A percentile compares a stretch with the other conserved stretches of the same genome.
Evolutionary conservation across 2,329 filamentous ascomycete genomes (phyloP).

Genomic region (Erysiphe pulchra): DNA sequence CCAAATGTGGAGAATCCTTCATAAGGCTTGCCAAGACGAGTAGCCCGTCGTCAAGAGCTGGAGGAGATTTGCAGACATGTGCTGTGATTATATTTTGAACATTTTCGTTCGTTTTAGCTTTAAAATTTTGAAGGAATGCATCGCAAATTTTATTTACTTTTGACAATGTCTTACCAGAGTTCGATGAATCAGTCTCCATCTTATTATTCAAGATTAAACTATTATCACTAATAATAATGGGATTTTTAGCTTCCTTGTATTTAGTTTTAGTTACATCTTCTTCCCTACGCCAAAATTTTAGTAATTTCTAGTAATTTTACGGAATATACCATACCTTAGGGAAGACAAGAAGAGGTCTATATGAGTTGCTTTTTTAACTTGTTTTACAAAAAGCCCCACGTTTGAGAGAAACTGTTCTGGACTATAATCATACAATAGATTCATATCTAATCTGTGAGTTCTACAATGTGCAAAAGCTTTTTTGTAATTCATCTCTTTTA

Average conservation of each 20-base stretch:
- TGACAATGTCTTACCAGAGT: slow-evolving; percentile 10
- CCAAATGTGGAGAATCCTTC: slow-evolving; percentile 38
- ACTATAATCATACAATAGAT: slow-evolving; percentile 85
- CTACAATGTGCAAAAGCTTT: slow-evolving; percentile 71
- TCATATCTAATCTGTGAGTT: slow-evolving; percentile 90
- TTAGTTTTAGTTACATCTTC: slow-evolving; percentile 87
- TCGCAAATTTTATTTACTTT: slow-evolving; percentile 85
- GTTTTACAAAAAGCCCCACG: slow-evolving; percentile 53
- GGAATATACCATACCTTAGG: slow-evolving; percentile 29
- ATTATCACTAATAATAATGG: slow-evolving; percentile 10
- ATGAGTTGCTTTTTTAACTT: slow-evolving; percentile 56
- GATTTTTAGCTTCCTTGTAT: slow-evolving; percentile 61
- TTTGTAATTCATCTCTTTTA: slow-evolving; percentile 58
- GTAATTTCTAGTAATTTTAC: neutral
- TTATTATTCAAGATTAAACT: slow-evolving; percentile 6
- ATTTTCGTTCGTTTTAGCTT: slow-evolving; percentile 32
- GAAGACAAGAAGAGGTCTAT: slow-evolving; percentile 83
- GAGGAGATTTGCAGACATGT: slow-evolving; percentile 78
- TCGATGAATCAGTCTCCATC: slow-evolving; percentile 3
- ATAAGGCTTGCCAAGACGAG: slow-evolving; percentile 51
- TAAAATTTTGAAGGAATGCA: slow-evolving; percentile 46
- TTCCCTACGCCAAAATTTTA: slow-evolving; percentile 23
- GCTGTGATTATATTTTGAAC: slow-evolving; percentile 86
- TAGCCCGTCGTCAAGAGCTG: slow-evolving; percentile 69
- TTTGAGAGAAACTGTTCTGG: slow-evolving; percentile 61